Evolutionary conservation across 768 basidiomycete genomes (phyloP), one percentile per base, ranked within the genome.

Genomic region (Suillus placidus): DNA sequence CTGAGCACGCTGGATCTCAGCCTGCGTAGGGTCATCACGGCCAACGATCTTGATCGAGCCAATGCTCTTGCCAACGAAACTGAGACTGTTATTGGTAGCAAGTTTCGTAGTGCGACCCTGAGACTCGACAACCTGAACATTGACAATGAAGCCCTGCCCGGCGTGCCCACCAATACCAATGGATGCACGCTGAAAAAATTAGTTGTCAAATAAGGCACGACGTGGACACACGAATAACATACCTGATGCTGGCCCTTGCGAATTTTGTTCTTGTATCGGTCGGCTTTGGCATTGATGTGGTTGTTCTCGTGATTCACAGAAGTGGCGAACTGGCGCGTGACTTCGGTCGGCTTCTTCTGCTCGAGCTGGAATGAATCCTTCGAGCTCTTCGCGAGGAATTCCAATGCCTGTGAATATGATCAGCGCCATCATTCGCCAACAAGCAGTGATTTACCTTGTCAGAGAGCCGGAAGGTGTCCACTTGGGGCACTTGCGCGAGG

Each of bases 11-110:
- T 82, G 78, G 5, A 75, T 74, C 66, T 91, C 89, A 34, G 91
- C 89, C 26, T 69, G 72, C 4, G 91, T 92, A 1, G 84, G 85
- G 45, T 78, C 82, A 47, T 84, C 88, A 40, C 80, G 82, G 0
- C 88, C 89, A 67, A 81, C 79, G 12, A 88, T 80, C 30, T 76
- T 82, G 30, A 91, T 78, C 8, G 72, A 73, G 0, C 70, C 62
- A 37, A 77, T 75, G 1, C 0, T 45, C 72, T 77, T 74, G 65
- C 80, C 70, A 75, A 73, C 63, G 60, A 81, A 64, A 62, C 69
- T 47, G 66, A 68, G 72, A 6, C 64, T 63, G 34, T 72, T 67
- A 14, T 51, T 34, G 12, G 71, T 63, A 20, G 67, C 63, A 3
- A 83, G 43, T 14, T 26, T 38, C 37, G 77, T 74, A 54, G n/a